These are phyloP conservation scores for Solanum aculeatissimum DNA, from an alignment of 305 asterid species.

Conservation along the genomic window DNA sequence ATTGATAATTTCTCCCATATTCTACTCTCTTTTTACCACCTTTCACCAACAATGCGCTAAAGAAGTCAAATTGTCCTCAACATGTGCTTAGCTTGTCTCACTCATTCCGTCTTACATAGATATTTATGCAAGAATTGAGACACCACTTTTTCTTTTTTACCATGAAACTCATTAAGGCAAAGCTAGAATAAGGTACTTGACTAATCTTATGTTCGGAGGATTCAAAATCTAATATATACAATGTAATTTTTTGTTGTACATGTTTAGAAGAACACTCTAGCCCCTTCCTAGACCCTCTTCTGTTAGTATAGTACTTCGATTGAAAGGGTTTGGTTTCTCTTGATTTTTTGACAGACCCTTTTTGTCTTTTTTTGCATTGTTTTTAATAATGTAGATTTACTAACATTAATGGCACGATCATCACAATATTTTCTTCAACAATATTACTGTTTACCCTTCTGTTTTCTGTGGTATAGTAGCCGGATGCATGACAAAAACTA, in stretches of 20 bases:
- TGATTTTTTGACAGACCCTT: too few relatives aligned
- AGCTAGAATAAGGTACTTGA: not conserved
- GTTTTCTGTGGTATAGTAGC: not conserved
- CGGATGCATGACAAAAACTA: not conserved
- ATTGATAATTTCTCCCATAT: not conserved
- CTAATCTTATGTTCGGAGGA: too few relatives aligned
- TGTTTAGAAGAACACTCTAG: rapidly evolving
- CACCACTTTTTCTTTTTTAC: not conserved
- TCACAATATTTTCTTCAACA: not conserved
- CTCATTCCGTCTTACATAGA: not conserved
- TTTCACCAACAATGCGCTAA: not conserved
- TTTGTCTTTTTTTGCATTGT: too few relatives aligned
- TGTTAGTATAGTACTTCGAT: too few relatives aligned
- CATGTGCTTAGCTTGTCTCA: not conserved
- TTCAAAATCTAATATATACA: not conserved
- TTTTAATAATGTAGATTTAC: not conserved
- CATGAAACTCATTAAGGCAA: not conserved
- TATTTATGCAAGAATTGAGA: not conserved
- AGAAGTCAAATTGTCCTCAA: not conserved
- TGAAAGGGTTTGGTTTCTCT: too few relatives aligned
- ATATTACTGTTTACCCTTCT: not conserved
- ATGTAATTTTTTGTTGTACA: not conserved
- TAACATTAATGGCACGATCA: not conserved
- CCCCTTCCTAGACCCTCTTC: not conserved
- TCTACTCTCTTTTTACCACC: not conserved